Evolutionary conservation across 2,329 filamentous ascomycete genomes (phyloP), one percentile per base, ranked within the genome.

Genomic region (Amauroascus verrucosus): DNA sequence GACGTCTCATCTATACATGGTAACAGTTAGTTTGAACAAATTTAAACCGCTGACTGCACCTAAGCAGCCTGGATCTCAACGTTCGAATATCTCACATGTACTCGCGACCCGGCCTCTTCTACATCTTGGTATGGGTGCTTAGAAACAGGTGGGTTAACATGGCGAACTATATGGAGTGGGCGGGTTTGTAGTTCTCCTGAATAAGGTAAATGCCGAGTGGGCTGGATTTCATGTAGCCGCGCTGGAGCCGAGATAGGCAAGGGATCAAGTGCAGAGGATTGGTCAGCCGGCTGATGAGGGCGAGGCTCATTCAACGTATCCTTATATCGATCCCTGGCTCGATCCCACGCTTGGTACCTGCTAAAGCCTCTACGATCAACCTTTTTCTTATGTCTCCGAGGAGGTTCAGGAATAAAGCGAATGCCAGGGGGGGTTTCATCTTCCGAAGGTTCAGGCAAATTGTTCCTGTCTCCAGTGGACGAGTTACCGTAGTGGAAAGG

Each of bases 291-390:
- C 18, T 53, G 51, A 13, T 40, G 20, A 5, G 20, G n/a, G 13
- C 32, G 28, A 37, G 33, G 6, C 5, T 11, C 2, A 35, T 54
- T 54, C 26, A 54, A 58, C 48, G 60, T 60, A 35, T 67, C 65
- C 49, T 67, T 68, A 58, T 71, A 72, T 48, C 67, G 64, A 57
- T 67, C 65, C 56, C 70, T 63, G 20, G 71, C 71, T 55, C 70
- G 70, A 53, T 74, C 70, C 72, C 72, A 75, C 44, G 71, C 70
- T 60, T 72, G 67, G 56, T 73, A 74, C 59, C 72, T 68, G 60
- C 67, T 73, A 52, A 72, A 74, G 32, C 71, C 71, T 51, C 72
- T 68, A 47, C 70, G 70, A 53, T 72, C 67, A 60, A 69, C 60
- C 48, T 64, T 65, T 32, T 64, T 61, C 47, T 67, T 67, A 26